These are phyloP conservation scores for Hypoxylon lienhwacheense DNA, from an alignment of 495 filamentous ascomycete genomes.

Conservation along the genomic window DNA sequence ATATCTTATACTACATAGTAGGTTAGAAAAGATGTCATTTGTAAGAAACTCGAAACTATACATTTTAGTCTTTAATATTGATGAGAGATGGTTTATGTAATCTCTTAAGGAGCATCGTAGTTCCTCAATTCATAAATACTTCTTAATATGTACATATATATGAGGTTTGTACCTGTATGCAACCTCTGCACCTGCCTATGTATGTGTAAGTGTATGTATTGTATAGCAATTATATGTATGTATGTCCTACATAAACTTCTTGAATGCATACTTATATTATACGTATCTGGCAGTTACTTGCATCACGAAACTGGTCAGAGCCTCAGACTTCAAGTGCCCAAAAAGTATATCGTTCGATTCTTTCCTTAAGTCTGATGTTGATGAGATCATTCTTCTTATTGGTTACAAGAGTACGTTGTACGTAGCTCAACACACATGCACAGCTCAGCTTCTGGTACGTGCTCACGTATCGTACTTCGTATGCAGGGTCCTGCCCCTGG, in stretches of 20 bases:
- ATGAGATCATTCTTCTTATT: slow-evolving; percentile 20
- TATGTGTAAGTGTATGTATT: not conserved
- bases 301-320: slow-evolving; percentile 26
- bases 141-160: not conserved
- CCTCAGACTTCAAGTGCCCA: slow-evolving; percentile 33
- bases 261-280: slow-evolving; percentile 2
- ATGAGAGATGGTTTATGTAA: no score
- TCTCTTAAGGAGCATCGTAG: no score
- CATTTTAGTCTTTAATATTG: no score
- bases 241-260: not conserved
- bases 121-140: no score
- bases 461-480: no score
- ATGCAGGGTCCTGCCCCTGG: not conserved
- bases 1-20: no score
- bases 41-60: not conserved
- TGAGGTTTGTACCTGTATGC: no score
- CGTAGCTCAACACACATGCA: slow-evolving; percentile 11
- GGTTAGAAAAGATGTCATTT: no score
- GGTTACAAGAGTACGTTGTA: slow-evolving; percentile 12
- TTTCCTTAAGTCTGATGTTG: slow-evolving; percentile 24
- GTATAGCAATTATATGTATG: not conserved
- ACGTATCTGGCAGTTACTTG: slow-evolving; percentile 7
- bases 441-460: slow-evolving; percentile 19
- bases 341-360: slow-evolving; percentile 35
- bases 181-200: not conserved